phyloP scores from a whole-genome alignment of 2,329 filamentous ascomycete species.

The Colletotrichum godetiae region DNA sequence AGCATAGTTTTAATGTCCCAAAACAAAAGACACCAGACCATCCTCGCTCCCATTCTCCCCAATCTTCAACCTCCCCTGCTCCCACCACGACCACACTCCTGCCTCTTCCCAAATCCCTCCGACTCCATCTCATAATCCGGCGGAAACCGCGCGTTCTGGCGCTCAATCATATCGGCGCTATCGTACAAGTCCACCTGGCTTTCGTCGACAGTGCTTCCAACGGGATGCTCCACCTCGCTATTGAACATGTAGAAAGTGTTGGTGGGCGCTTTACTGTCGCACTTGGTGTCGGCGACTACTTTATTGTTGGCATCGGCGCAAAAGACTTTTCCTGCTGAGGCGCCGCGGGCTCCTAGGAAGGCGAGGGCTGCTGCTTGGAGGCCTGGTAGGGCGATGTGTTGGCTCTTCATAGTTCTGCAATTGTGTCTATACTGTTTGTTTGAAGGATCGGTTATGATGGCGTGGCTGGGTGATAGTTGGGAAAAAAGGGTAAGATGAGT shows the following conservation, averaged over 20 bases:
- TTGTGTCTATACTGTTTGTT: background rate
- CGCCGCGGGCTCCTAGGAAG: slow-evolving; percentile 1
- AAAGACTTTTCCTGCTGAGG: background rate
- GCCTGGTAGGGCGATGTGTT: slow-evolving; percentile 1
- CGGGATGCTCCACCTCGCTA: background rate
- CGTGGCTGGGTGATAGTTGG: too few relatives aligned
- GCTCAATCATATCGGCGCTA: background rate
- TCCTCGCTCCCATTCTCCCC: background rate
- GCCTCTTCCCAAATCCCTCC: background rate
- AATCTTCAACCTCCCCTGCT: background rate
- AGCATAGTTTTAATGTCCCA: too few relatives aligned
- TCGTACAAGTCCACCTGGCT: background rate
- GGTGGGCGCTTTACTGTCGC: background rate
- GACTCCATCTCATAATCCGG: background rate
- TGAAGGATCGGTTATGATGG: background rate
- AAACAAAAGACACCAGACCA: too few relatives aligned
- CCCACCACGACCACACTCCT: background rate
- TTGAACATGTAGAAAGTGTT: background rate
- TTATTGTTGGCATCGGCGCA: background rate
- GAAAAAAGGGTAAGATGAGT: too few relatives aligned
- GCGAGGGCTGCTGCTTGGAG: background rate
- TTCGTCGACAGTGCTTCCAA: background rate
- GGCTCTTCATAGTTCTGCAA: background rate
- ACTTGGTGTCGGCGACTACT: background rate
- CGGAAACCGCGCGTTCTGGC: background rate